These are phyloP conservation scores for Lasiosphaeria miniovina DNA, from an alignment of 495 filamentous ascomycete genomes.

Conservation along the genomic window DNA sequence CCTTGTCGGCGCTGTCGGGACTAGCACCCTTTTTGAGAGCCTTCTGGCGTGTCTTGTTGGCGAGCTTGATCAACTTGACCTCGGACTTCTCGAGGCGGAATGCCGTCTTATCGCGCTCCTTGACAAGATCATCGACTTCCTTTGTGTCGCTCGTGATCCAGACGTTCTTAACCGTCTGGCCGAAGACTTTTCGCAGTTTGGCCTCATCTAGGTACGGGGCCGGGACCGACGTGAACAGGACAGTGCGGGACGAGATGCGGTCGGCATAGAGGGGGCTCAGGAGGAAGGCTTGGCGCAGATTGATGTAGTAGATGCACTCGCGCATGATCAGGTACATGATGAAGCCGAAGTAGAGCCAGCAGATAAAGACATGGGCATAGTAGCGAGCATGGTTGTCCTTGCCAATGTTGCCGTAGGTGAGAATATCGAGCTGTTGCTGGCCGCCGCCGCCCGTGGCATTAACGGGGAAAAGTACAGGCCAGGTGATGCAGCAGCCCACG, in stretches of 20 bases:
- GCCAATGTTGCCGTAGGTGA: slow-evolving; percentile 73
- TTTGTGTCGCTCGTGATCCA: slow-evolving; percentile 83
- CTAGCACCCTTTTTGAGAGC: slow-evolving; percentile 64
- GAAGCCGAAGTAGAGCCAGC: slow-evolving; percentile 79
- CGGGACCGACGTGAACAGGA: slow-evolving; percentile 88
- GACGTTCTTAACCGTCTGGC: slow-evolving; percentile 71
- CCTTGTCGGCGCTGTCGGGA: slow-evolving; percentile 46
- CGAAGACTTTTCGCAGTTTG: slow-evolving; percentile 76
- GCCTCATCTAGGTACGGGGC: slow-evolving; percentile 66
- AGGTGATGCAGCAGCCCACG: slow-evolving; percentile 76
- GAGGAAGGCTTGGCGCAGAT: slow-evolving; percentile 90
- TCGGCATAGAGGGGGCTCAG: slow-evolving; percentile 83
- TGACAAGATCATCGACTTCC: slow-evolving; percentile 78
- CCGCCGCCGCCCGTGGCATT: slow-evolving; percentile 74
- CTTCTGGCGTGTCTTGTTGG: slow-evolving; percentile 74
- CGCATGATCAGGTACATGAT: slow-evolving; percentile 86
- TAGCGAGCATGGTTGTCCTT: slow-evolving; percentile 49
- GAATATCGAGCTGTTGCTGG: slow-evolving; percentile 67
- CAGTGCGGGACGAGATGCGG: slow-evolving; percentile 89
- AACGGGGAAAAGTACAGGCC: slow-evolving; percentile 81
- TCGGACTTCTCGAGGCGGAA: slow-evolving; percentile 87
- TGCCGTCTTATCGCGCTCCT: slow-evolving; percentile 78
- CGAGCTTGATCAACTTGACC: slow-evolving; percentile 78
- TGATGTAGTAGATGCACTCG: slow-evolving; percentile 92
- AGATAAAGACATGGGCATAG: slow-evolving; percentile 73